These are phyloP conservation scores for Aureobasidium sp. DNA, from an alignment of 2,329 filamentous ascomycete species.

Conservation along the genomic window DNA sequence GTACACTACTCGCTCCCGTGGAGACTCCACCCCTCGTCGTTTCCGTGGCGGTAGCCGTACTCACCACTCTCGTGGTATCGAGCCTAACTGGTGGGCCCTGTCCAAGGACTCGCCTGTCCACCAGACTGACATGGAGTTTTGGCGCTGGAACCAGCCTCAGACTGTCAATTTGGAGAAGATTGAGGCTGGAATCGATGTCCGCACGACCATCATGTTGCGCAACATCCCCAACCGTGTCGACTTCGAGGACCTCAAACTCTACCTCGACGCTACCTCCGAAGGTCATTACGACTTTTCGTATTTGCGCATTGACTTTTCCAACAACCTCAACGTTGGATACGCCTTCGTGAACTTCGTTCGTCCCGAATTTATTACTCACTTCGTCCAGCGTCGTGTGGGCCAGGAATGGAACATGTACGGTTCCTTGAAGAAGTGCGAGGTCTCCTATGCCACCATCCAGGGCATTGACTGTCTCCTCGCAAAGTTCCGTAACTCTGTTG, in stretches of 20 bases:
- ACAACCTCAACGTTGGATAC: slow-evolving; percentile 81
- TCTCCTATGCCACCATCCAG: slow-evolving; percentile 98
- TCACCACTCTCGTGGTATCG: no score
- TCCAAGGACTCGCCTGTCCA: not conserved
- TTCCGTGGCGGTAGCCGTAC: not conserved
- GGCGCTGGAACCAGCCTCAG: slow-evolving; percentile 37
- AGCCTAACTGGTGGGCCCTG: not conserved
- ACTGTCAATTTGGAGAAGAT: slow-evolving; percentile 43
- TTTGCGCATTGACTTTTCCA: slow-evolving; percentile 74
- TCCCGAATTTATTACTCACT: slow-evolving; percentile 75
- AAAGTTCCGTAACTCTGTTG: slow-evolving; percentile 97
- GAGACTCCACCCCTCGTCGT: not conserved
- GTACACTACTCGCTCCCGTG: not conserved
- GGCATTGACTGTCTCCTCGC: slow-evolving; percentile 91
- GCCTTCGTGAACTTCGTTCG: slow-evolving; percentile 97
- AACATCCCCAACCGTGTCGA: slow-evolving; percentile 96
- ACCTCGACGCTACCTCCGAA: slow-evolving; percentile 81
- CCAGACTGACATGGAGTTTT: not conserved
- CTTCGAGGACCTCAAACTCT: slow-evolving; percentile 69
- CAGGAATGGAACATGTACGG: slow-evolving; percentile 77
- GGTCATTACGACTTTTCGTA: slow-evolving; percentile 97
- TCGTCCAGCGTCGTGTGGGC: slow-evolving; percentile 25
- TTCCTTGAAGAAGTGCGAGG: slow-evolving; percentile 85
- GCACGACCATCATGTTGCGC: slow-evolving; percentile 79
- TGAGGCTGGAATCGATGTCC: slow-evolving; percentile 50